These are phyloP conservation scores for Neurospora sp. DNA, from an alignment of 2,329 filamentous ascomycete species.

Conservation along the genomic window DNA sequence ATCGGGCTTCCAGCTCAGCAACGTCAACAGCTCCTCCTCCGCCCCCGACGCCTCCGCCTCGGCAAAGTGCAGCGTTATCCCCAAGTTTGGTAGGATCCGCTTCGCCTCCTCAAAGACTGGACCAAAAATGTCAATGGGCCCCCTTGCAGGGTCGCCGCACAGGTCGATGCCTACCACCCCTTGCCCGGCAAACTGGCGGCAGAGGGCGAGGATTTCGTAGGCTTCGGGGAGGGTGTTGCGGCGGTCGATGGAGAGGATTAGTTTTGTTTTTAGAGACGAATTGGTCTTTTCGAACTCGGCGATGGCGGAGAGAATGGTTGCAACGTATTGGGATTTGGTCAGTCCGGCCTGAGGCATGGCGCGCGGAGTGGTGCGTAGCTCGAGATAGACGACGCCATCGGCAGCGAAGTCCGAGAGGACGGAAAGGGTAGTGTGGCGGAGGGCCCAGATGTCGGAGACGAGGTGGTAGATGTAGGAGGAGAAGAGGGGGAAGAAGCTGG, in stretches of 20 bases:
- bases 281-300: conserved; percentile 33
- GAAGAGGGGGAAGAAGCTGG: conserved; percentile 69
- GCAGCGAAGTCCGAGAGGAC: conserved; percentile 56
- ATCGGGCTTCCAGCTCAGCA: conserved; percentile 57
- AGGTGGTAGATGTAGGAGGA: conserved; percentile 71
- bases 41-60: conserved; percentile 51
- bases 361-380: conserved; percentile 72
- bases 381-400: conserved; percentile 68
- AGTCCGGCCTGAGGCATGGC: conserved; percentile 42
- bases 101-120: conserved; percentile 49
- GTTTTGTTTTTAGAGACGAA: conserved; percentile 40
- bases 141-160: conserved; percentile 62
- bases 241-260: conserved; percentile 69
- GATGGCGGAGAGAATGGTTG: conserved; percentile 56
- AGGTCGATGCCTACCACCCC: conserved; percentile 68
- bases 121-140: conserved; percentile 49
- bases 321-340: conserved; percentile 54
- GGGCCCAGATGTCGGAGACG: conserved; percentile 49
- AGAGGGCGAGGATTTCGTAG: conserved; percentile 52
- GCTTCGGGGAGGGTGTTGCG: conserved; percentile 50
- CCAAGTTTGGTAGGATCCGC: conserved; percentile 35
- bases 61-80: conserved; percentile 68
- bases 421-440: conserved; percentile 51
- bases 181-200: conserved; percentile 37
- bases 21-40: conserved; percentile 47